Evolutionary conservation across 2,329 filamentous ascomycete genomes (phyloP), one percentile per base, ranked within the genome.

Genomic region (Colletotrichum gigasporum): DNA sequence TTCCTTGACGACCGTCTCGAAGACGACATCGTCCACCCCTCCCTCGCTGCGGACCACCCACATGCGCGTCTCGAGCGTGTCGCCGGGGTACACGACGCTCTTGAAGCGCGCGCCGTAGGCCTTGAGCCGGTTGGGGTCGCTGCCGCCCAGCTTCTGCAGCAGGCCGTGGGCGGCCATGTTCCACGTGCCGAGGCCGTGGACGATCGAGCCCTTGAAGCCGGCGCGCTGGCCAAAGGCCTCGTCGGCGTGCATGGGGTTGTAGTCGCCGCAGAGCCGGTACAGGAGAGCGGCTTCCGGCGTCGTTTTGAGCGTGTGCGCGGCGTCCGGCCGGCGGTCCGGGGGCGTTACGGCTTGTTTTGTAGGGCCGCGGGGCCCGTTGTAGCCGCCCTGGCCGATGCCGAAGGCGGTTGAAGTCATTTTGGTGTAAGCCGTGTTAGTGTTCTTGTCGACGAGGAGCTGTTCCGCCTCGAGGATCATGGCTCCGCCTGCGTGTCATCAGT

Each of bases 111-210:
- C 80, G 4, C 78, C 76, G 58, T 80, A 83, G 30, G 78, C 75
- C 67, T 73, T 78, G 30, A 84, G 72, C 30, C 78, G 73, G 3
- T 61, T 62, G 2, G 80, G 76, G 60, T 83, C 77, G 8, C 78
- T 78, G 6, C 68, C 72, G 16, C 79, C 81, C 4, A 82, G 65
- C 63, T 74, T 72, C 44, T 73, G 74, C 58, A 83, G 70, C 4
- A 83, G 54, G 3, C 76, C 77, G 63, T 81, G 79, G 14, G 80
- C 80, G 1, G 77, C 78, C 57, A 81, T 79, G 66, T 83, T 83
- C 79, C 80, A 83, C 14, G 79, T 83, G 8, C 77, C 78, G 28
- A 84, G 70, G 1, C 81, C 81, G 56, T 83, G 81, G 48, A 83
- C 69, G 56, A 83, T 83, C 4, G 75, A 73, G 1, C 80, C 80